phyloP scores from a whole-genome alignment of 371 early-diverging fungal genomes.

The Chytridium lagenaria region DNA sequence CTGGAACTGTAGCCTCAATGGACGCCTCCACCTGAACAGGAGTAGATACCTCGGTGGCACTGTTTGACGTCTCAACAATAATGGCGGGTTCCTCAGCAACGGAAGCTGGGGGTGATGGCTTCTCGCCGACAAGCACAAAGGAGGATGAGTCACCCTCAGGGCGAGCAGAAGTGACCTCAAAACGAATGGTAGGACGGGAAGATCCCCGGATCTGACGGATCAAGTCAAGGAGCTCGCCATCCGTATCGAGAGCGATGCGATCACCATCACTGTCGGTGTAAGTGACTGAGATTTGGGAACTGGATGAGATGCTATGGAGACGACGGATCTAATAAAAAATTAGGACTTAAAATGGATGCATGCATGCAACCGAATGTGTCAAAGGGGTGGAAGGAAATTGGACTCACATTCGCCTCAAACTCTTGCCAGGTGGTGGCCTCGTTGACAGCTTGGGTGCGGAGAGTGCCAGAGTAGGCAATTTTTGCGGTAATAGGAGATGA shows the following conservation, averaged over 20 bases:
- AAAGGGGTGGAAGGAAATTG: background rate
- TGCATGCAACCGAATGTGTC: background rate
- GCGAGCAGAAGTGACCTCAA: background rate
- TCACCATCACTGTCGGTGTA: slow-evolving; percentile 41
- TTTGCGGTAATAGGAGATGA: slow-evolving; percentile 15
- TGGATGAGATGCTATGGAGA: slow-evolving; percentile 23
- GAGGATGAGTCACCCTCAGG: background rate
- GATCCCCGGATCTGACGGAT: slow-evolving; percentile 9
- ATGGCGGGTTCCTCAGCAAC: background rate
- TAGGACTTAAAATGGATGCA: background rate
- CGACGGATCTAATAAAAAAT: slow-evolving; percentile 22
- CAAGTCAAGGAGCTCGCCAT: slow-evolving; percentile 35
- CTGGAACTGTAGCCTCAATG: background rate
- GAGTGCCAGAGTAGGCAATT: slow-evolving; percentile 25
- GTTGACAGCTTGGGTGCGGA: slow-evolving; percentile 20
- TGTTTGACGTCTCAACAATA: background rate
- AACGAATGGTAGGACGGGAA: background rate
- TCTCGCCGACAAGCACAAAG: slow-evolving; percentile 12
- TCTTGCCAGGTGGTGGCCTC: slow-evolving; percentile 23
- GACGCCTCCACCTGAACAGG: slow-evolving; percentile 12
- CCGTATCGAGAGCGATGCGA: slow-evolving; percentile 36
- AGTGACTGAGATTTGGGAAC: slow-evolving; percentile 24
- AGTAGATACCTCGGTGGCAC: background rate
- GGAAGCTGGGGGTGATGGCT: background rate
- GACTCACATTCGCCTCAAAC: slow-evolving; percentile 25